Evolutionary conservation across 352 stramenopile genomes (phyloP).

Genomic region (Pythium chondricola): DNA sequence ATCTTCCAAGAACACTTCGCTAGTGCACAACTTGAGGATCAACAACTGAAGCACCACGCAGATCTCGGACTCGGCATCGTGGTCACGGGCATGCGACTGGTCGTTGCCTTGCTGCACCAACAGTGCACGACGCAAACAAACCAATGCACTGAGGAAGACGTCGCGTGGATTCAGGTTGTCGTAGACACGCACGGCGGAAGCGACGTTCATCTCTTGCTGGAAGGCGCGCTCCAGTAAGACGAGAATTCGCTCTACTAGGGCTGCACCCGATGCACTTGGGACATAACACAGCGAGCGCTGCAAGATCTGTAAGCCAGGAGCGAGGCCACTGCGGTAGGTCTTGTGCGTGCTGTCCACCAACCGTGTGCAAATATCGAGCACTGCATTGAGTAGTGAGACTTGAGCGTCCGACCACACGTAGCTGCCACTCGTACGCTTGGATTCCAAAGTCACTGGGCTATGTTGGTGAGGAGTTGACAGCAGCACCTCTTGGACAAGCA

Average conservation of each 20-base stretch:
- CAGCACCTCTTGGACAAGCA: conserved; percentile 61
- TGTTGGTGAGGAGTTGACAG: conserved; percentile 27
- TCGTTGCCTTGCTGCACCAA: conserved; percentile 36
- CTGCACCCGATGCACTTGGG: conserved; percentile 15
- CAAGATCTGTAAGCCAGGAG: conserved; percentile 63
- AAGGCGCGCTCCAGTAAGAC: conserved; percentile 56
- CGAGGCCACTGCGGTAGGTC: conserved; percentile 57
- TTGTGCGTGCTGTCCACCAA: conserved; percentile 78
- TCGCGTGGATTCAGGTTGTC: conserved; percentile 62
- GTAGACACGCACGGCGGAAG: conserved; percentile 58
- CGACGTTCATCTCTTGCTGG: conserved; percentile 68
- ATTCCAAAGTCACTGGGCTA: background rate
- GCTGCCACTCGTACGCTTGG: conserved; percentile 11
- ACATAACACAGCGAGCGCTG: conserved; percentile 47
- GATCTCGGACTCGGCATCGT: conserved; percentile 19
- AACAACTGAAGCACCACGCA: conserved; percentile 39
- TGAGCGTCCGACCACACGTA: conserved; percentile 54
- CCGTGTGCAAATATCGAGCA: conserved; percentile 66
- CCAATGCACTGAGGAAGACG: conserved; percentile 70
- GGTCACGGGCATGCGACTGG: conserved; percentile 1
- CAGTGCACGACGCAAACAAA: conserved; percentile 59
- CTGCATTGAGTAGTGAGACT: conserved; percentile 59
- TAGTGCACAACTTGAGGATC: conserved; percentile 64
- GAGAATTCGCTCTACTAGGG: conserved; percentile 52
- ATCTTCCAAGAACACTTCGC: conserved; percentile 68